A percentile compares a stretch with the other conserved stretches of the same genome.
phyloP scores from a whole-genome alignment of 371 early-diverging fungal genomes.

The Mortierella sp. region DNA sequence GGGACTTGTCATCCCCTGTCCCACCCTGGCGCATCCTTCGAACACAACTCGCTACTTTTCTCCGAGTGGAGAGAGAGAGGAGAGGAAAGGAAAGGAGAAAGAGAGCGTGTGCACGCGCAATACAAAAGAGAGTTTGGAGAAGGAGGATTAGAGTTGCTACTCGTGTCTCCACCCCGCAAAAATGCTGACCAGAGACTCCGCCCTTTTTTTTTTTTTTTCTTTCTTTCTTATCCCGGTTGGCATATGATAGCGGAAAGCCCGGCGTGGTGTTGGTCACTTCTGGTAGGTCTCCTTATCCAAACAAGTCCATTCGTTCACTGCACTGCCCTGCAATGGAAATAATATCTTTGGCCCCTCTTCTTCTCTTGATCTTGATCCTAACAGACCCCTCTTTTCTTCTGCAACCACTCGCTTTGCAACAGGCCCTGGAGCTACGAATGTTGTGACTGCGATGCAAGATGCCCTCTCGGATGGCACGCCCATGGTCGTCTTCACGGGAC shows the following conservation, averaged over 20 bases:
- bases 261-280: slow-evolving; percentile 94
- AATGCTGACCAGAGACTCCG: too few relatives aligned
- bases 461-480: slow-evolving; percentile 95
- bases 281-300: slow-evolving; percentile 10
- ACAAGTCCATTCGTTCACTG: neutral
- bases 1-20: too few relatives aligned
- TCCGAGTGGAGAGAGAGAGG: too few relatives aligned
- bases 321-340: neutral
- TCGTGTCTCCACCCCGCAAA: neutral
- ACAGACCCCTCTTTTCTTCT: too few relatives aligned
- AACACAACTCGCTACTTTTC: too few relatives aligned
- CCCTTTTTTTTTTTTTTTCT: neutral
- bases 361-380: neutral
- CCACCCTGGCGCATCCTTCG: too few relatives aligned
- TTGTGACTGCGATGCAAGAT: slow-evolving; percentile 98
- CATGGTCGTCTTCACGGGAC: slow-evolving; percentile 94
- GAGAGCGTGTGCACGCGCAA: too few relatives aligned
- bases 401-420: slow-evolving; percentile 56
- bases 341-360: neutral
- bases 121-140: too few relatives aligned
- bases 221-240: too few relatives aligned
- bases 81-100: too few relatives aligned
- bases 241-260: slow-evolving; percentile 79
- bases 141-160: too few relatives aligned
- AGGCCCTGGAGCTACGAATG: slow-evolving; percentile 98